A percentile compares a stretch with the other conserved stretches of the same genome.
These are phyloP conservation scores for Begonia peltatifolia DNA, from an alignment of 306 rosid species.

Conservation along the genomic window DNA sequence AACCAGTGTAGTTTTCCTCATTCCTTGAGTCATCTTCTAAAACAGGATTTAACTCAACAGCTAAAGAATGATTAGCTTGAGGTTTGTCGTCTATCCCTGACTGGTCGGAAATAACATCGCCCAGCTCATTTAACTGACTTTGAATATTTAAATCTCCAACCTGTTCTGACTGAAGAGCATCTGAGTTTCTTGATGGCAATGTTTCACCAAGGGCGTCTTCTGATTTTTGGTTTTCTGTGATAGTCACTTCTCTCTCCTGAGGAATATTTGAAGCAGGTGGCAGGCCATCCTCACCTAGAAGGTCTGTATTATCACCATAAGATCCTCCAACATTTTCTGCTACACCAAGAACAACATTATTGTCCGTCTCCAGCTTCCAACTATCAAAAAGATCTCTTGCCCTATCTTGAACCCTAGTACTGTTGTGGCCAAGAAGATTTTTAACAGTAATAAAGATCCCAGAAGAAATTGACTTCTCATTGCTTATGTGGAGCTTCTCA, in stretches of 20 bases:
- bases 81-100: slow-evolving; percentile 30
- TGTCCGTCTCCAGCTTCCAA: slow-evolving; percentile 49
- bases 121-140: slow-evolving; percentile 17
- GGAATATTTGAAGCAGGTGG: slow-evolving; percentile 22
- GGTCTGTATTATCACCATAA: slow-evolving; percentile 22
- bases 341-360: slow-evolving; percentile 23
- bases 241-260: slow-evolving; percentile 14
- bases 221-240: slow-evolving; percentile 19
- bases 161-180: slow-evolving; percentile 23
- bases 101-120: slow-evolving; percentile 18
- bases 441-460: slow-evolving; percentile 61
- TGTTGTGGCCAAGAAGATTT: slow-evolving; percentile 51
- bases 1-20: slow-evolving; percentile 24
- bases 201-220: slow-evolving; percentile 19
- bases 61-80: slow-evolving; percentile 23
- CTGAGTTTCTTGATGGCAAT: slow-evolving; percentile 20
- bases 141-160: slow-evolving; percentile 18
- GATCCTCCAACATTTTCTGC: slow-evolving; percentile 13
- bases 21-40: slow-evolving; percentile 13
- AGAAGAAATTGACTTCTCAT: slow-evolving; percentile 50
- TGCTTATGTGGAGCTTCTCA: slow-evolving; percentile 56
- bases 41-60: slow-evolving; percentile 14
- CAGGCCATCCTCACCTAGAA: slow-evolving; percentile 26
- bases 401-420: slow-evolving; percentile 50
- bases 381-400: slow-evolving; percentile 52